These are phyloP conservation scores for Xylariaceae sp. DNA, from an alignment of 2,329 filamentous ascomycete species.

Conservation along the genomic window DNA sequence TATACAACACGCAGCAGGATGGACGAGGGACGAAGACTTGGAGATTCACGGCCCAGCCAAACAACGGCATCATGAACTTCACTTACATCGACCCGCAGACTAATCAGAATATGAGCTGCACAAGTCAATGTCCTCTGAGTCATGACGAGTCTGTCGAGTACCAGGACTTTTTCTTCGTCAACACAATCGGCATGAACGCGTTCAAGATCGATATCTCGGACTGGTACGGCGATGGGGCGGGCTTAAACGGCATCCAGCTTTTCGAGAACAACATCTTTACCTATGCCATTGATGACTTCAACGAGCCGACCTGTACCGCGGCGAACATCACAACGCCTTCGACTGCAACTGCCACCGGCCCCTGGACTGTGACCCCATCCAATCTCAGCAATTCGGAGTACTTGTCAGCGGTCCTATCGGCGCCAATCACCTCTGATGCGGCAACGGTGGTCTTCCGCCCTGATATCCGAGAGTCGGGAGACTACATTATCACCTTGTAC, in stretches of 20 bases:
- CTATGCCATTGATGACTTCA: conserved; percentile 81
- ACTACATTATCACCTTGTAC: conserved; percentile 85
- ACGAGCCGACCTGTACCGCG: conserved; percentile 82
- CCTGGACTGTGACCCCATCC: conserved; percentile 65
- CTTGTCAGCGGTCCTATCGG: conserved; percentile 58
- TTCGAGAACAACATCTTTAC: conserved; percentile 79
- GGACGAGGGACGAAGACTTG: conserved; percentile 84
- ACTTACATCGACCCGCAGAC: conserved; percentile 75
- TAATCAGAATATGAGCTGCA: conserved; percentile 64
- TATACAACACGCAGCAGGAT: conserved; percentile 81
- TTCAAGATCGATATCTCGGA: conserved; percentile 80
- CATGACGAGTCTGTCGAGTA: conserved; percentile 56
- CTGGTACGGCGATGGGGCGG: conserved; percentile 81
- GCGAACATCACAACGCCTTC: conserved; percentile 58
- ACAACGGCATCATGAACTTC: conserved; percentile 92
- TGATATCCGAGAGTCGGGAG: conserved; percentile 79
- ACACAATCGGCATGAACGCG: conserved; percentile 75
- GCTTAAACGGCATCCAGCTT: conserved; percentile 77
- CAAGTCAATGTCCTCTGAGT: conserved; percentile 77
- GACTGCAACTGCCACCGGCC: conserved; percentile 59
- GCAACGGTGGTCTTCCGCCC: conserved; percentile 73
- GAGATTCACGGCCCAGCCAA: conserved; percentile 75
- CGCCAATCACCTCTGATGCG: conserved; percentile 46
- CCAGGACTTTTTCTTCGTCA: conserved; percentile 91
- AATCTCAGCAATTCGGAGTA: conserved; percentile 67